Conservation (phyloP, 352 stramenopile species). For the Albugo candida region DNA sequence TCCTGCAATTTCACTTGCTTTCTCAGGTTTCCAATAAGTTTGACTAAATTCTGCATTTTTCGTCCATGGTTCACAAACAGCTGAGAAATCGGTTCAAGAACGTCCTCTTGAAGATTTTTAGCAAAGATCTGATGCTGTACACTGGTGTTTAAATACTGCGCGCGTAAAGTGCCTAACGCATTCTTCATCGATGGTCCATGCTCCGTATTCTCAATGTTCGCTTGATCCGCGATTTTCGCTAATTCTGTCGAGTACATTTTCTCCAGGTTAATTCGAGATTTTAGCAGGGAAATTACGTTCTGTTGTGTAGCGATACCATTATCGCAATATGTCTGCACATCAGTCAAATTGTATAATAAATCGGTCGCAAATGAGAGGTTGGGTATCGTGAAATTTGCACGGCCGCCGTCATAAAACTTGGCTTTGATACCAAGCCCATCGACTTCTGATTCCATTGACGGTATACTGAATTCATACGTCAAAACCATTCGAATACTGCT, state of each 20-base stretch:
- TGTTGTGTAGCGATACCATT: slow-evolving; percentile 27
- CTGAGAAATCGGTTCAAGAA: slow-evolving; percentile 43
- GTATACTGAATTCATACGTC: too few species aligned
- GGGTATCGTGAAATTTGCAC: slow-evolving; percentile 6
- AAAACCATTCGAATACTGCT: too few species aligned
- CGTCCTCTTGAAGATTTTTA: slow-evolving; percentile 55
- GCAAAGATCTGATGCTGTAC: slow-evolving; percentile 56
- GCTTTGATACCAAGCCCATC: too few species aligned
- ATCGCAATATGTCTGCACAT: slow-evolving; percentile 25
- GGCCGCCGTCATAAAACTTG: too few species aligned
- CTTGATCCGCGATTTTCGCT: slow-evolving; percentile 31
- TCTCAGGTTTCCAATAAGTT: slow-evolving; percentile 39
- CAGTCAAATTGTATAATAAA: slow-evolving; percentile 58
- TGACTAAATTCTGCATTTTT: slow-evolving; percentile 28
- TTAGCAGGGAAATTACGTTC: slow-evolving; percentile 42
- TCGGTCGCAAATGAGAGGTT: slow-evolving; percentile 50
- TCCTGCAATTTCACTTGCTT: slow-evolving; percentile 56
- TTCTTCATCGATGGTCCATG: slow-evolving; percentile 6
- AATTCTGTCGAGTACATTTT: slow-evolving; percentile 50
- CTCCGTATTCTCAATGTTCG: slow-evolving; percentile 33
- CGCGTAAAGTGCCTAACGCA: slow-evolving; percentile 32
- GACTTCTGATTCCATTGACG: too few species aligned
- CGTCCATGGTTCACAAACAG: slow-evolving; percentile 32
- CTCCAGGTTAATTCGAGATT: slow-evolving; percentile 49
- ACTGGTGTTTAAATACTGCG: slow-evolving; percentile 68